phyloP scores from a whole-genome alignment of 176 grass and related monocot species.

The Paspalum notatum region DNA sequence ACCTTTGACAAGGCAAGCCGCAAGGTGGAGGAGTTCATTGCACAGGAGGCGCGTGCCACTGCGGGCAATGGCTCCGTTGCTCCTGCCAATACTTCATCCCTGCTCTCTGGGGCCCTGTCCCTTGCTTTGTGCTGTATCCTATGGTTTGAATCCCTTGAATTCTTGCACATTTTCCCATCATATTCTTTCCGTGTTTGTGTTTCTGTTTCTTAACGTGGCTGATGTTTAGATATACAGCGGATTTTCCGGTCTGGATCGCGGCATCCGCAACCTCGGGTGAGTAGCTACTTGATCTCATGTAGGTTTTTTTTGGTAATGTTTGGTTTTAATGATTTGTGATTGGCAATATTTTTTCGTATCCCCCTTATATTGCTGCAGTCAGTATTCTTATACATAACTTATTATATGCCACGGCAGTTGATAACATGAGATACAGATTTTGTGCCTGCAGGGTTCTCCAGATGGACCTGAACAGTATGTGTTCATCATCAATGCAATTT shows the following conservation, averaged over 20 bases:
- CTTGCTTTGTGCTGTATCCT: slow-evolving; percentile 99
- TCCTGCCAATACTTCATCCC: slow-evolving; percentile 37
- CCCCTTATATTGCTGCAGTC: slow-evolving; percentile 3
- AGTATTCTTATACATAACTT: slow-evolving; percentile 20
- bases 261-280: slow-evolving; percentile 86
- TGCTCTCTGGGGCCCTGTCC: slow-evolving; percentile 88
- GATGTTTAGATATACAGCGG: slow-evolving; percentile 84
- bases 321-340: background rate
- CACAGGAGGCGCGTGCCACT: slow-evolving; percentile 53
- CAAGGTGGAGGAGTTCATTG: slow-evolving; percentile 71
- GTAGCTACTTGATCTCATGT: slow-evolving; percentile 25
- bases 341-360: slow-evolving; percentile 26
- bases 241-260: slow-evolving; percentile 80
- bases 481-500: slow-evolving; percentile 1
- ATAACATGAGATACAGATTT: slow-evolving; percentile 67
- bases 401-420: slow-evolving; percentile 33
- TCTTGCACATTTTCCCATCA: background rate
- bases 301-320: background rate
- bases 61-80: slow-evolving; percentile 25
- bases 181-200: background rate
- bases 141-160: background rate
- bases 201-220: slow-evolving; percentile 29
- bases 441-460: slow-evolving; percentile 92
- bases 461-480: slow-evolving; percentile 98
- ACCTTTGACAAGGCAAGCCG: slow-evolving; percentile 58